These are phyloP conservation scores for Fusarium continuum DNA, from an alignment of 2,329 filamentous ascomycete genomes.

Conservation along the genomic window DNA sequence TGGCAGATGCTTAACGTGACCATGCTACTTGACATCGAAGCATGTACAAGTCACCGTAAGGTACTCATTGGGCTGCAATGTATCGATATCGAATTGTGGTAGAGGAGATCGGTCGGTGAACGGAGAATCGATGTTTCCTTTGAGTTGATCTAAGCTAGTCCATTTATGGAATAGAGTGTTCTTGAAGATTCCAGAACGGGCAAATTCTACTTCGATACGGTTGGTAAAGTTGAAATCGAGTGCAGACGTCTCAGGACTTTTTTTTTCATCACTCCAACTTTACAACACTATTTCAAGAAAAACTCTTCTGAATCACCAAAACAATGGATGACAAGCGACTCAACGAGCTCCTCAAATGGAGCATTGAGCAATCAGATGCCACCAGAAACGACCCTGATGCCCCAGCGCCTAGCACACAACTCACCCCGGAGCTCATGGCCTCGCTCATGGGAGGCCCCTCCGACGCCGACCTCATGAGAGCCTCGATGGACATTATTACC, in stretches of 20 bases:
- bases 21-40: not conserved
- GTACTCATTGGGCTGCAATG: slow-evolving; percentile 1
- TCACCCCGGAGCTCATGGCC: slow-evolving; percentile 76
- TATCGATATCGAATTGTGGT: slow-evolving; percentile 6
- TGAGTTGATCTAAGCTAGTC: slow-evolving; percentile 39
- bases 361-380: slow-evolving; percentile 60
- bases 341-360: slow-evolving; percentile 84
- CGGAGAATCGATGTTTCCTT: slow-evolving; percentile 34
- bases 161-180: slow-evolving; percentile 42
- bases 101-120: not conserved
- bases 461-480: slow-evolving; percentile 91
- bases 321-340: slow-evolving; percentile 65
- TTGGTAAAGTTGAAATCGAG: slow-evolving; percentile 29
- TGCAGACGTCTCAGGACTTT: slow-evolving; percentile 14
- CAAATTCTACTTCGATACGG: slow-evolving; percentile 40
- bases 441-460: slow-evolving; percentile 84
- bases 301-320: not conserved
- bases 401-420: slow-evolving; percentile 50
- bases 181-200: slow-evolving; percentile 56
- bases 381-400: slow-evolving; percentile 46
- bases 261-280: not conserved
- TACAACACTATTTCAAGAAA: not conserved
- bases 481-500: slow-evolving; percentile 79
- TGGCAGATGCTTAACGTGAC: not conserved
- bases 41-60: slow-evolving; percentile 3